These are phyloP conservation scores for Auriscalpium orientale DNA, from an alignment of 768 basidiomycete species.

Conservation along the genomic window DNA sequence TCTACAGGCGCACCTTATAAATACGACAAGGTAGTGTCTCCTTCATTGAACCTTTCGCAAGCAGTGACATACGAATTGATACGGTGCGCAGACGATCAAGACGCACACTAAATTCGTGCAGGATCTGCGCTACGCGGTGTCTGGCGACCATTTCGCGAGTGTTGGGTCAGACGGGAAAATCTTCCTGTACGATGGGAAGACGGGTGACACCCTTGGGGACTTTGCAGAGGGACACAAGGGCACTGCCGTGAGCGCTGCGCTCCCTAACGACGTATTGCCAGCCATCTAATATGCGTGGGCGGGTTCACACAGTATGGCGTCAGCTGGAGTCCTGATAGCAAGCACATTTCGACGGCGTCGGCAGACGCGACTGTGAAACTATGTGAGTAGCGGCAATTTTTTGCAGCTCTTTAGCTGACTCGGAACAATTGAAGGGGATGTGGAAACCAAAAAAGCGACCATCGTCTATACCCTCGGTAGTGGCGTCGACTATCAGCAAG, in stretches of 20 bases:
- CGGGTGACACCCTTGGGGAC: constrained; percentile 70
- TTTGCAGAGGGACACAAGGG: constrained; percentile 69
- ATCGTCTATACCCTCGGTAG: constrained; percentile 68
- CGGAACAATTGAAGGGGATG: constrained; percentile 58
- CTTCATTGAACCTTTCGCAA: too few relatives aligned
- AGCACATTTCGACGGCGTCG: constrained; percentile 69
- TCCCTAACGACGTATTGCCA: neutral
- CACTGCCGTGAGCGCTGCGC: constrained; percentile 49
- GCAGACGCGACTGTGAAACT: constrained; percentile 84
- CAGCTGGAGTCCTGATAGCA: constrained; percentile 76
- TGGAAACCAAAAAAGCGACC: constrained; percentile 56
- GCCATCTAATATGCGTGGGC: neutral
- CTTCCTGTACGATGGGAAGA: constrained; percentile 87
- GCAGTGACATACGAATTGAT: too few relatives aligned
- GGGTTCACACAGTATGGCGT: constrained; percentile 47
- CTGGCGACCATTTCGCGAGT: constrained; percentile 78
- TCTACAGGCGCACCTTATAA: constrained; percentile 74
- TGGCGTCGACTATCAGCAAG: constrained; percentile 75
- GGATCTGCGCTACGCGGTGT: constrained; percentile 76
- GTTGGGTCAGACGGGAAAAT: constrained; percentile 85
- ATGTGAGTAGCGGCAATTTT: constrained; percentile 37
- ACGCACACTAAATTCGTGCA: constrained; percentile 91
- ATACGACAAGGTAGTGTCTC: constrained; percentile 59
- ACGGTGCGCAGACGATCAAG: constrained; percentile 54
- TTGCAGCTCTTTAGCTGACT: neutral